phyloP scores from a whole-genome alignment of 306 rosid species.

The Ammopiptanthus mongolicus region DNA sequence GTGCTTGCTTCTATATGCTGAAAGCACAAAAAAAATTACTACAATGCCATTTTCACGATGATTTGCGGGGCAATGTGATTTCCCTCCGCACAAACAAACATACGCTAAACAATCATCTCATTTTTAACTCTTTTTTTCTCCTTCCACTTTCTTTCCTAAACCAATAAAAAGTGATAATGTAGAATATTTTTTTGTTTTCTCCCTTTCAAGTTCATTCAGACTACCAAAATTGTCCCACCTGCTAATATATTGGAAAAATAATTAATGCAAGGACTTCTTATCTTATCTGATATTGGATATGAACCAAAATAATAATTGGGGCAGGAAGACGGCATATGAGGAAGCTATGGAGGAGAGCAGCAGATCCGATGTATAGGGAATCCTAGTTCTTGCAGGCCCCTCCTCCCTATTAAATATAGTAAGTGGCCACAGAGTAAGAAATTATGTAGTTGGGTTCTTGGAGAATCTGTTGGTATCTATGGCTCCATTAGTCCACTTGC shows the following conservation, averaged over 20 bases:
- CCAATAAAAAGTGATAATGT: too few species aligned
- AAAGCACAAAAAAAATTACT: too few species aligned
- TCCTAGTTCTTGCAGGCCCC: slow-evolving; percentile 50
- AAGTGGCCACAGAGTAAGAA: background rate
- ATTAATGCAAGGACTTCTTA: slow-evolving; percentile 27
- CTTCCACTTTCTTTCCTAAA: too few species aligned
- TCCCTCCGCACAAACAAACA: too few species aligned
- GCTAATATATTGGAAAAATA: slow-evolving; percentile 4
- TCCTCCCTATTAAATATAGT: background rate
- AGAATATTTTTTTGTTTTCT: background rate
- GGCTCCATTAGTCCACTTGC: slow-evolving; percentile 31
- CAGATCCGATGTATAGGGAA: slow-evolving; percentile 58
- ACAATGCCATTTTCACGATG: too few species aligned
- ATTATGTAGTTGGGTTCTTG: slow-evolving; percentile 10
- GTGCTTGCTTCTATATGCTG: too few species aligned
- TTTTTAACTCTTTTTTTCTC: too few species aligned
- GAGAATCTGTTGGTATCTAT: slow-evolving; percentile 15
- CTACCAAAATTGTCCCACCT: background rate
- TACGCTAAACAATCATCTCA: too few species aligned
- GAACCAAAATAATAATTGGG: slow-evolving; percentile 33
- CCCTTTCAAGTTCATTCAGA: background rate
- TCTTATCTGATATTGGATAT: slow-evolving; percentile 35
- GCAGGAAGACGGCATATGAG: slow-evolving; percentile 30
- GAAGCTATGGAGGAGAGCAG: slow-evolving; percentile 20
- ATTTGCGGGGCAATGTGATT: too few species aligned